Base-by-base conservation (phyloP, 192 early-diverging fungal genomes). In the Coemansia sp. region DNA sequence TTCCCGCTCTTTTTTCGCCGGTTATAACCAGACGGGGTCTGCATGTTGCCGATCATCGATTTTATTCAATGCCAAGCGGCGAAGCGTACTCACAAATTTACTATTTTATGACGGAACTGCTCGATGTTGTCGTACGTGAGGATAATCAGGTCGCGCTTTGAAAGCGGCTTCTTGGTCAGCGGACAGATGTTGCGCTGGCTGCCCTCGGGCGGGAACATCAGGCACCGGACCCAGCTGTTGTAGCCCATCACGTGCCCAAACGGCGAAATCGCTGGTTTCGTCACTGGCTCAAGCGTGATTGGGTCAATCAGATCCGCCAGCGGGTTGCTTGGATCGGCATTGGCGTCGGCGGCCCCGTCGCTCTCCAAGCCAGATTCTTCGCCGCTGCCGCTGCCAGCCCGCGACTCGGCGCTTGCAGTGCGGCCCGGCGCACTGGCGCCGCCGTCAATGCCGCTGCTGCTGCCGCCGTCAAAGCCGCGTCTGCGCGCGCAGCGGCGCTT, bases 241-340 rank as follows among this genome's bases (percentile, higher is more conserved):
- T 89, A 92, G 50, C 89, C 87, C 90, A 93, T 92, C 32, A 92
- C 90, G 69, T 92, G 90, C 16, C 95, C 95, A 60, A 91, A 96
- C 45, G 92, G 93, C 35, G 93, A 95, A 43, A 98, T 96, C 3
- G 95, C 95, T 14, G 95, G 95, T 56, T 91, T 92, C 8, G 86
- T 80, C 16, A 98, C 90, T 22, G 86, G 85, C 59, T 98, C 94
- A 38, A 98, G 67, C 14, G 93, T 96, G 62, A 98, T 96, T 8
- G 95, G 95, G 68, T 98, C 95, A 33, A 91, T 87, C 66, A 98
- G 88, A 10, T 91, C 93, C 9, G 93, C 89, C 24, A 98, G 79
- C 19, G 94, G 94, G 75, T 96, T 96, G 57, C 79, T 70, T 0
- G 84, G 73, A 35, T 87, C 82, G 18, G 83, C 49, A 12, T 58